These are phyloP conservation scores for Micromonas commoda DNA, from an alignment of 139 green algal genomes.

Conservation along the genomic window DNA sequence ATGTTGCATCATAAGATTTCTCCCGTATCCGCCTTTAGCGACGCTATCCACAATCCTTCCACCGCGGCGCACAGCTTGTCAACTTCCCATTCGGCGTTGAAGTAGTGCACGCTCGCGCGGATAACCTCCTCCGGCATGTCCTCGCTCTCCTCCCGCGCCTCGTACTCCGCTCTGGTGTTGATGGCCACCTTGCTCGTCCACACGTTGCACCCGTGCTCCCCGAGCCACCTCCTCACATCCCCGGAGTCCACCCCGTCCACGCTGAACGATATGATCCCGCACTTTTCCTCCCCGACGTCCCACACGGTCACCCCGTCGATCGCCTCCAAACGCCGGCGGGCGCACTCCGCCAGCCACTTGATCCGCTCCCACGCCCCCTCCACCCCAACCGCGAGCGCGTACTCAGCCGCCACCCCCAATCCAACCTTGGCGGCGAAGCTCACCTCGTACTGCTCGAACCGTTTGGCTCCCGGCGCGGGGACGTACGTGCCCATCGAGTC, in stretches of 20 bases:
- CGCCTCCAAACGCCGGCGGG: neutral
- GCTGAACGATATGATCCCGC: constrained; percentile 12
- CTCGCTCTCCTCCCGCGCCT: neutral
- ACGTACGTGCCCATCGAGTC: neutral
- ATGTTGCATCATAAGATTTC: no score
- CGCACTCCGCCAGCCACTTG: neutral
- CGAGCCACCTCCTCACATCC: neutral
- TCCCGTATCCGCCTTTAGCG: no score
- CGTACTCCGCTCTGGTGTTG: neutral
- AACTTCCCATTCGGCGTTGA: neutral
- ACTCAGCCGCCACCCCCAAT: neutral
- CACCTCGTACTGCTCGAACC: constrained; percentile 17
- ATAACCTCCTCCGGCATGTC: neutral
- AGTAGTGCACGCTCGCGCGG: constrained; percentile 3
- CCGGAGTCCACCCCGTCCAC: neutral
- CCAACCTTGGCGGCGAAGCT: neutral
- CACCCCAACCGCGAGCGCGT: constrained; percentile 2
- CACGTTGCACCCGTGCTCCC: neutral
- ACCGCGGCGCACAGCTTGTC: no score
- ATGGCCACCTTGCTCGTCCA: neutral
- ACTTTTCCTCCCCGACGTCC: neutral
- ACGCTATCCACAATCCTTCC: no score
- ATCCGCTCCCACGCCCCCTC: neutral
- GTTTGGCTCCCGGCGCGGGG: neutral
- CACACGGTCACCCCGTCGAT: neutral